These are phyloP conservation scores for Volutella citrinella DNA, from an alignment of 2,329 filamentous ascomycete genomes.

Conservation along the genomic window DNA sequence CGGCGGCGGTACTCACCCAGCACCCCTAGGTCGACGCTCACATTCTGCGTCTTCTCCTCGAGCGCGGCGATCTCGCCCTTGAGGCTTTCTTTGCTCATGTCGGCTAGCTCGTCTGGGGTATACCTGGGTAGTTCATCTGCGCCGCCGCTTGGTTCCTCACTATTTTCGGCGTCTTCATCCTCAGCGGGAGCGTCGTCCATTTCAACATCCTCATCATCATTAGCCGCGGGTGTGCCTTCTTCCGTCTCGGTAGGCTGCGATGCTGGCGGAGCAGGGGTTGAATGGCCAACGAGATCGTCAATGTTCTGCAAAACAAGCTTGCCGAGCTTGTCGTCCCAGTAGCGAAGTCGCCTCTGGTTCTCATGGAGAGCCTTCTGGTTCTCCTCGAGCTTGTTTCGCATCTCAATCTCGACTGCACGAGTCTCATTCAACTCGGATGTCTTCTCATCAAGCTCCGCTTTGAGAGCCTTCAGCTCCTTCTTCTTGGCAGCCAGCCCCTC, in stretches of 20 bases:
- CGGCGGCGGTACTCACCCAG: constrained; percentile 84
- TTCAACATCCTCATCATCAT: constrained; percentile 31
- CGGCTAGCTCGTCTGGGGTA: constrained; percentile 67
- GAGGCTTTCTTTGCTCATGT: constrained; percentile 60
- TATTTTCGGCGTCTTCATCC: constrained; percentile 27
- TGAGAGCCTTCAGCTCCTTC: constrained; percentile 73
- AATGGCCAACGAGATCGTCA: constrained; percentile 56
- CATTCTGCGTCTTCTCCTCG: constrained; percentile 74
- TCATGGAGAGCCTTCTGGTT: constrained; percentile 85
- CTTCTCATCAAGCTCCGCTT: constrained; percentile 84
- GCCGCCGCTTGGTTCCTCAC: constrained; percentile 27
- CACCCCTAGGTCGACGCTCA: constrained; percentile 84
- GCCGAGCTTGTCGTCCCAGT: constrained; percentile 86
- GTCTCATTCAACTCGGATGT: constrained; percentile 83
- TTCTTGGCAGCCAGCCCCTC: constrained; percentile 75
- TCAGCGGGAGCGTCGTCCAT: constrained; percentile 28
- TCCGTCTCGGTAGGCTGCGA: constrained; percentile 26
- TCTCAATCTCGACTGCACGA: constrained; percentile 88
- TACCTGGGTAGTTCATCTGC: constrained; percentile 70
- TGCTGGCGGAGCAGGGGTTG: constrained; percentile 25
- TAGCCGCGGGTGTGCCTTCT: constrained; percentile 19
- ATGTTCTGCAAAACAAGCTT: constrained; percentile 84
- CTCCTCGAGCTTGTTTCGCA: constrained; percentile 97
- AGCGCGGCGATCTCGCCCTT: constrained; percentile 61
- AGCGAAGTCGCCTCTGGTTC: constrained; percentile 77